Conservation (phyloP, 768 basidiomycete species). For the Cyathus striatus region DNA sequence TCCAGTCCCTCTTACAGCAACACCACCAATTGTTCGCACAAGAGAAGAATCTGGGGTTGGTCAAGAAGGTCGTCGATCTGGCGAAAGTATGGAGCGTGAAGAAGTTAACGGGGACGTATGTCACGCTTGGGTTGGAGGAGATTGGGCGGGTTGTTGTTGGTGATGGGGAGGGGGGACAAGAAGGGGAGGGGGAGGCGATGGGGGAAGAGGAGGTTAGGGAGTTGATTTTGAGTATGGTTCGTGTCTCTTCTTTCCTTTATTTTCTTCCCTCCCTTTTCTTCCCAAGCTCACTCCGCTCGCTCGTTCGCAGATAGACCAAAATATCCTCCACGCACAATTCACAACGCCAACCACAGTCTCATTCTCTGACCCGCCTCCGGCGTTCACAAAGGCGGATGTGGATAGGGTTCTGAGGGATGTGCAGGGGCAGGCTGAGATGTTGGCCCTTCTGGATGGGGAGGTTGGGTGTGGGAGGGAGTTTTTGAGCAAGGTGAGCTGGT, state of each 20-base stretch:
- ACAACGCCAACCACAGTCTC: constrained; percentile 52
- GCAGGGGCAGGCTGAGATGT: constrained; percentile 48
- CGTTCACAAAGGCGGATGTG: constrained; percentile 55
- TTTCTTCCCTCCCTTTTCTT: background rate
- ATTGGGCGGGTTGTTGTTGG: constrained; percentile 51
- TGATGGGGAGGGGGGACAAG: too few species aligned
- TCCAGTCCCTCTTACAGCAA: constrained; percentile 54
- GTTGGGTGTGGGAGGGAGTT: constrained; percentile 67
- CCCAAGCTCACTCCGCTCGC: background rate
- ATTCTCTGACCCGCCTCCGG: constrained; percentile 61
- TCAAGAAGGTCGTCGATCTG: constrained; percentile 59
- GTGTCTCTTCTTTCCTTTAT: background rate
- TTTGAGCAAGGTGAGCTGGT: constrained; percentile 51
- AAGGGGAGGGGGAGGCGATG: too few species aligned
- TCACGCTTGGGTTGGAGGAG: constrained; percentile 69
- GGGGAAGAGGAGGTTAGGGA: constrained; percentile 50
- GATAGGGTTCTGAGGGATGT: constrained; percentile 49
- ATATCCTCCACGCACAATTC: constrained; percentile 67
- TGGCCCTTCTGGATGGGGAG: constrained; percentile 48
- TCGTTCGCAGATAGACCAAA: constrained; percentile 70
- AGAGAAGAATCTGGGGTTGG: constrained; percentile 73
- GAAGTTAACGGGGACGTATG: constrained; percentile 78
- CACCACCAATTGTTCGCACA: too few species aligned
- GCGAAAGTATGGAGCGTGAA: constrained; percentile 77
- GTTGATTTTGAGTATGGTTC: constrained; percentile 71